Base-by-base conservation (phyloP, 257 asterid species). In the Hygrophila difformis region DNA sequence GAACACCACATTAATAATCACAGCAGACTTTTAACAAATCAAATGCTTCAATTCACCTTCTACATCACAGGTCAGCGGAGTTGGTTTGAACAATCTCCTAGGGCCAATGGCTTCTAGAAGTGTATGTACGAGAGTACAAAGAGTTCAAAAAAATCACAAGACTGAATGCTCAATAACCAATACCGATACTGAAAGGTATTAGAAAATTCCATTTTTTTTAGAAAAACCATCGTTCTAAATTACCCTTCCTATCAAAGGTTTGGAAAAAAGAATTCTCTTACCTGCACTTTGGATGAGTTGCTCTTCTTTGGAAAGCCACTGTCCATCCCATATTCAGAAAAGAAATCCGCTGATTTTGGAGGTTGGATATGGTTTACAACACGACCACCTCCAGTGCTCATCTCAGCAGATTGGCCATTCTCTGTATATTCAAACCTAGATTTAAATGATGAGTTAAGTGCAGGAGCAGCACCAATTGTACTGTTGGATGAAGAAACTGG, bases 241-340 rank as follows among this genome's bases (percentile, higher is more conserved):
- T 60, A 58, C 19, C 65, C 51, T 64, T 31, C 15, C 59, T 15
- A 39, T 17, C 40, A 38, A 28, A 15, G 10, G 33, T 8, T 50
- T 29, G 53, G 12, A 24, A 38, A 65, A n/a, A 17, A 47, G 20
- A 55, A 51, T 39, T 40, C 6, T 60, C 84, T 75, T 81, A 81
- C 97, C 53, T 70, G 96, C 42, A 57, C 87, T 74, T 75, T 82
- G 16, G 89, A 66, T 49, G 77, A 63, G 65, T 69, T 64, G 48
- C 61, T 66, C 72, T 79, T 88, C 87, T 85, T 88, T 12, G 87
- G 49, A 68, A 79, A 79, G 46, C 93, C 85, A 66, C 74, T 71
- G 3, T 79, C 96, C 96, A 82, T 81, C 53, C 93, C 97, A 73
- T 81, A 88, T 20, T 88, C 97, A 47, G 93, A 74, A 65, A 84